A percentile compares a stretch with the other conserved stretches of the same genome.
Evolutionary conservation across 345 rosid species (phyloP).

Genomic region (Salix viminalis): DNA sequence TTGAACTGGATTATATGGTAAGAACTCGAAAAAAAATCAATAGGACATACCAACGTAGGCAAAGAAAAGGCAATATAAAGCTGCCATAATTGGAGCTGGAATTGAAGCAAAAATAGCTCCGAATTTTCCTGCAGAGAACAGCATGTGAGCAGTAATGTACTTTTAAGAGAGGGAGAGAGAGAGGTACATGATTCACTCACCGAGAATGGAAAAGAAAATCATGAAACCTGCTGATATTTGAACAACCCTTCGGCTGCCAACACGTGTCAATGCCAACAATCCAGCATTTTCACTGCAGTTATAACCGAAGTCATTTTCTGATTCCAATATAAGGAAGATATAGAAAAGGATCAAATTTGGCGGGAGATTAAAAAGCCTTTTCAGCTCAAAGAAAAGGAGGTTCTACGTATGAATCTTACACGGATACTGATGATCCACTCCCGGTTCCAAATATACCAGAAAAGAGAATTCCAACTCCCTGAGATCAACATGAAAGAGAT

Average conservation of each 20-base stretch:
- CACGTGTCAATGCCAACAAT: slow-evolving; percentile 73
- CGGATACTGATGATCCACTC: slow-evolving; percentile 76
- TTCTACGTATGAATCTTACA: slow-evolving; percentile 46
- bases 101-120: slow-evolving; percentile 38
- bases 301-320: background rate
- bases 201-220: slow-evolving; percentile 92
- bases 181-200: slow-evolving; percentile 29
- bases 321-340: background rate
- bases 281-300: slow-evolving; percentile 86
- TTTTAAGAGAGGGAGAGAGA: background rate
- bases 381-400: slow-evolving; percentile 3
- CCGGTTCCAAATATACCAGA: slow-evolving; percentile 97
- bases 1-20: background rate
- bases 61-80: slow-evolving; percentile 32
- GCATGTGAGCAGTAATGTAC: background rate
- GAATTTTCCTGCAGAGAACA: slow-evolving; percentile 24
- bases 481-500: slow-evolving; percentile 6
- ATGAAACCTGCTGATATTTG: slow-evolving; percentile 91
- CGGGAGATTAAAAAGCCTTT: background rate
- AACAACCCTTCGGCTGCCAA: slow-evolving; percentile 91
- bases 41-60: slow-evolving; percentile 30
- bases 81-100: slow-evolving; percentile 35
- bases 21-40: background rate
- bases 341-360: background rate
- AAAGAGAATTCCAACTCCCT: slow-evolving; percentile 91